Evolutionary conservation across 2,329 filamentous ascomycete species (phyloP).

Genomic region (Aspergillus melleus): DNA sequence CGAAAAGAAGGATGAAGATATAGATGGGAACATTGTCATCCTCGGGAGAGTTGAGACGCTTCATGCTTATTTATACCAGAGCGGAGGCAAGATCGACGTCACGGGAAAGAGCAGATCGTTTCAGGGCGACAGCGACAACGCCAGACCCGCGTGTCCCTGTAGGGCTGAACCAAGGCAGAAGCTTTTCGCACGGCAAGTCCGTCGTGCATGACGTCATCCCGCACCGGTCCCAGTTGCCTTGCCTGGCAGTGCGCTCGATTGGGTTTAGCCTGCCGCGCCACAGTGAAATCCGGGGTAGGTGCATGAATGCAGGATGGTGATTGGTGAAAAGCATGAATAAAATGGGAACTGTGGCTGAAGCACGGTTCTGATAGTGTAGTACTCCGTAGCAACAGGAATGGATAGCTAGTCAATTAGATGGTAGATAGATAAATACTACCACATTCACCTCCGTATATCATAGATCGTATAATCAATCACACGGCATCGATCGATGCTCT

Average conservation of each 20-base stretch:
- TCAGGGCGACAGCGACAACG: neutral
- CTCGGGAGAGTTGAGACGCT: slow-evolving; percentile 22
- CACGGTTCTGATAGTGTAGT: too few species aligned
- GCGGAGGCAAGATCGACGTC: slow-evolving; percentile 22
- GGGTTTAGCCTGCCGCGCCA: neutral
- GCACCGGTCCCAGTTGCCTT: neutral
- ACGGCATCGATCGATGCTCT: slow-evolving; percentile 76
- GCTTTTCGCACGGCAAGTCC: neutral
- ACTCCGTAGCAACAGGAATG: too few species aligned
- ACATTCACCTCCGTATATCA: neutral
- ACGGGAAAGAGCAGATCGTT: slow-evolving; percentile 9
- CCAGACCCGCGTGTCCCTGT: neutral
- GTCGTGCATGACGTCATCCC: slow-evolving; percentile 21
- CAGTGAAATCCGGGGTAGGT: neutral
- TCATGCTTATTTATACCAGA: slow-evolving; percentile 17
- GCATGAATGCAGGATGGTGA: too few species aligned
- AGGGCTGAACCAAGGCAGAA: neutral
- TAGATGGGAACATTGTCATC: slow-evolving; percentile 29
- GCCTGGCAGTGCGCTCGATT: neutral
- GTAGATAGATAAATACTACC: neutral
- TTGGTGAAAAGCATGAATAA: neutral
- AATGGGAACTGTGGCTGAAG: neutral
- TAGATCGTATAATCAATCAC: slow-evolving; percentile 34
- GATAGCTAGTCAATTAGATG: neutral
- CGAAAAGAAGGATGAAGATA: slow-evolving; percentile 29